These are phyloP conservation scores for Xylaria bambusicola DNA, from an alignment of 495 filamentous ascomycete species.

Conservation along the genomic window DNA sequence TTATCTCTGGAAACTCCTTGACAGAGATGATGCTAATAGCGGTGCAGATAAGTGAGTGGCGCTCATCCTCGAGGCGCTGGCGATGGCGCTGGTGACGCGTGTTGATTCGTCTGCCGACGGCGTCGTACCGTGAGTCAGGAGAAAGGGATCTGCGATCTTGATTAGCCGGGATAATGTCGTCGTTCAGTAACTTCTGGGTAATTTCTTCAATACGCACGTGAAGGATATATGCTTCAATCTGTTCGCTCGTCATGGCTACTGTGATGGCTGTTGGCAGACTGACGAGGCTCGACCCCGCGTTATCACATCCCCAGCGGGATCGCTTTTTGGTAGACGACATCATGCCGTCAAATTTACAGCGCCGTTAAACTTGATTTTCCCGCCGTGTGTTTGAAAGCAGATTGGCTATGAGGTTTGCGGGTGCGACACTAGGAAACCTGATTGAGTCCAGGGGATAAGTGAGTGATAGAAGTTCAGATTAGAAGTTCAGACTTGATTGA, in stretches of 20 bases:
- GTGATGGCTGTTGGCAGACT: slow-evolving; percentile 36
- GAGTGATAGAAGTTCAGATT: too few relatives aligned
- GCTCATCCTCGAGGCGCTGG: slow-evolving; percentile 38
- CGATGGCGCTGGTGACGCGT: slow-evolving; percentile 37
- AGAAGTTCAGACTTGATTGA: too few relatives aligned
- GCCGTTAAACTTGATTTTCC: too few relatives aligned
- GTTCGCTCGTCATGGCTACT: slow-evolving; percentile 38
- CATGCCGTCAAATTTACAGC: too few relatives aligned
- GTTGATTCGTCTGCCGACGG: slow-evolving; percentile 36
- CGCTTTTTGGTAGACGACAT: not conserved
- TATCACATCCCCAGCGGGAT: slow-evolving; percentile 3
- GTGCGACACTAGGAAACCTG: too few relatives aligned
- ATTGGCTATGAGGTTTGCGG: too few relatives aligned
- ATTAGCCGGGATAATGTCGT: slow-evolving; percentile 35
- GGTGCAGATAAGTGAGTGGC: slow-evolving; percentile 38
- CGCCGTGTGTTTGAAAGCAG: too few relatives aligned
- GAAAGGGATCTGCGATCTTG: slow-evolving; percentile 32
- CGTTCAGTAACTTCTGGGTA: slow-evolving; percentile 36
- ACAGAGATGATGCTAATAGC: slow-evolving; percentile 34
- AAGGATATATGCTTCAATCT: slow-evolving; percentile 37
- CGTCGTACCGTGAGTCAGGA: slow-evolving; percentile 35
- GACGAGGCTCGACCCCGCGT: slow-evolving; percentile 22
- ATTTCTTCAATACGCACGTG: slow-evolving; percentile 42
- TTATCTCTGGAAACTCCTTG: not conserved
- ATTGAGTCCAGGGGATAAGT: too few relatives aligned